phyloP scores from a whole-genome alignment of 108 stramenopile genomes.

The Nitzschia inconspicua region DNA sequence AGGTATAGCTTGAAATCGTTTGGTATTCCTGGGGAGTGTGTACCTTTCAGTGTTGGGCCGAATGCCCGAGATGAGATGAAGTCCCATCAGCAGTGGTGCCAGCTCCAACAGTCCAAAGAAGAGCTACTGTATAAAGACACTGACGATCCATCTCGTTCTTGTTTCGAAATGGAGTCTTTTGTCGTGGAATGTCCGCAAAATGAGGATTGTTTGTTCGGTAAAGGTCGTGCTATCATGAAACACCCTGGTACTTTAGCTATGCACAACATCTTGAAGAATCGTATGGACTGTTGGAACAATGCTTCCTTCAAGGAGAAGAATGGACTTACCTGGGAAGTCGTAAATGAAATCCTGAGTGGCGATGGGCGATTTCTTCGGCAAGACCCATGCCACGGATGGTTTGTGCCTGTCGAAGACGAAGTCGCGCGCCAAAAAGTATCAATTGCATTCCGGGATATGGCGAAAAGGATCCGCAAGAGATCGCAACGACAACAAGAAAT shows the following conservation, averaged over 20 bases:
- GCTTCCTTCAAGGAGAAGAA: not conserved
- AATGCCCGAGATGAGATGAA: not conserved
- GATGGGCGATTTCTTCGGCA: conserved; percentile 1
- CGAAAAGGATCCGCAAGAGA: not conserved
- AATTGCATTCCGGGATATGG: conserved; percentile 2
- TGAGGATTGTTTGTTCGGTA: conserved; percentile 12
- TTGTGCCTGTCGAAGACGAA: not conserved
- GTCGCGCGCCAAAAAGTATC: not conserved
- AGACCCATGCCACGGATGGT: not conserved
- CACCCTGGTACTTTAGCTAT: conserved; percentile 4
- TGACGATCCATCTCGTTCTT: no score
- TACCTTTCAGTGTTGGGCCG: not conserved
- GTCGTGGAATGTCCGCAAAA: conserved; percentile 3
- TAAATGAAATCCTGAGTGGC: not conserved
- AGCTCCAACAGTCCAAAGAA: not conserved
- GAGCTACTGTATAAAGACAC: no score
- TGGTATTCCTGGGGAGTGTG: not conserved
- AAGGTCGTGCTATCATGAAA: not conserved
- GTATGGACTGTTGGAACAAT: not conserved
- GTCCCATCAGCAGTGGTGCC: not conserved
- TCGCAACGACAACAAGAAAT: no score
- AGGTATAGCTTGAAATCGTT: not conserved
- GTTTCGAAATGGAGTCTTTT: no score
- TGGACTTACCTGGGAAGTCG: conserved; percentile 1
- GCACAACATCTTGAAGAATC: not conserved